Evolutionary conservation across 176 grass and related monocot genomes (phyloP).

Genomic region (Urochloa ruziziensis): DNA sequence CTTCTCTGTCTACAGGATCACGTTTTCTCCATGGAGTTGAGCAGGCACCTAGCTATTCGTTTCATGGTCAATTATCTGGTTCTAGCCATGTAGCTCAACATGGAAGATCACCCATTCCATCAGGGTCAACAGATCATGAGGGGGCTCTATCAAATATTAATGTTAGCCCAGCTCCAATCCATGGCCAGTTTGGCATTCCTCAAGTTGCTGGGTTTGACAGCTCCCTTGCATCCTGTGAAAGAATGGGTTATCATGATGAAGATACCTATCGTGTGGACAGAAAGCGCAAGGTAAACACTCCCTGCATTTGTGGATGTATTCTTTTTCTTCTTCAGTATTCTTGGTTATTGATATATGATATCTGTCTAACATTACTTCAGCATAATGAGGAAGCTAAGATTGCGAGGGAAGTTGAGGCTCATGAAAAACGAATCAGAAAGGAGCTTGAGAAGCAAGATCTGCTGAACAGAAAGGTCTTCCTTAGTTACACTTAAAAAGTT

Average conservation of each 20-base stretch:
- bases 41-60: conserved; percentile 52
- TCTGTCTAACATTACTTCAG: conserved; percentile 27
- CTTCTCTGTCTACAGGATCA: conserved; percentile 49
- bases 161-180: conserved; percentile 34
- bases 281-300: conserved; percentile 73
- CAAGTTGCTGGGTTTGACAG: conserved; percentile 52
- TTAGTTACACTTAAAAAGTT: conserved; percentile 28
- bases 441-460: conserved; percentile 94
- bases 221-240: conserved; percentile 53
- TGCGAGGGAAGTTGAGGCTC: conserved; percentile 86
- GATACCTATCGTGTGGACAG: conserved; percentile 67
- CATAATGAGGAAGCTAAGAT: conserved; percentile 88
- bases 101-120: conserved; percentile 38
- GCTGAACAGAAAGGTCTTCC: conserved; percentile 82
- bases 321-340: background rate
- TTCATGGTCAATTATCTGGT: conserved; percentile 65
- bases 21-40: conserved; percentile 59
- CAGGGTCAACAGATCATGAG: conserved; percentile 52
- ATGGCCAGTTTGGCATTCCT: conserved; percentile 52
- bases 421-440: conserved; percentile 90
- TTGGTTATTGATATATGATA: conserved; percentile 14
- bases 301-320: background rate
- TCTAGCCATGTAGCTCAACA: conserved; percentile 56
- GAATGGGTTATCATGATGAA: conserved; percentile 56
- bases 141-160: conserved; percentile 47